Conservation (phyloP, 164 flowering plant genomes). For the Brasenia schreberi region DNA sequence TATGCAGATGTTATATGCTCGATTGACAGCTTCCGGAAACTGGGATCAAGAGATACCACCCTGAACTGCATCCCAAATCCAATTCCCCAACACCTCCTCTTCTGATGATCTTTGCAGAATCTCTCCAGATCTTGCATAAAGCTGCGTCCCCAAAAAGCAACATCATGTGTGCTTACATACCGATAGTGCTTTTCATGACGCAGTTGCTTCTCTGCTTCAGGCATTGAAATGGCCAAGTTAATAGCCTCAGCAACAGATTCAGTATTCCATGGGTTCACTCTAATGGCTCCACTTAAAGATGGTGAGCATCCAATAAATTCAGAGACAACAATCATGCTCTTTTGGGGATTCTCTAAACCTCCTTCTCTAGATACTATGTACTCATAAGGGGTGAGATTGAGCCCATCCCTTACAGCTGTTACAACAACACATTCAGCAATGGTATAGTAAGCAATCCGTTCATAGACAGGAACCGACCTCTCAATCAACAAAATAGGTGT, state of each 20-base stretch:
- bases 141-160: conserved; percentile 65
- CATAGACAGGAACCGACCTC: conserved; percentile 41
- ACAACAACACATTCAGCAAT: conserved; percentile 76
- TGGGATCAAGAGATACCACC: conserved; percentile 67
- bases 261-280: conserved; percentile 70
- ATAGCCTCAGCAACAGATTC: conserved; percentile 66
- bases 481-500: conserved; percentile 49
- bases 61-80: conserved; percentile 67
- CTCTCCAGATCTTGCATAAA: conserved; percentile 73
- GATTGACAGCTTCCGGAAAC: conserved; percentile 50
- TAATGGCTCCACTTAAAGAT: conserved; percentile 70
- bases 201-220: conserved; percentile 56
- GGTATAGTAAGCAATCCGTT: conserved; percentile 49
- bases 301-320: conserved; percentile 84
- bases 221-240: conserved; percentile 56
- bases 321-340: conserved; percentile 71
- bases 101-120: conserved; percentile 53
- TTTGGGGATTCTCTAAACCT: conserved; percentile 28
- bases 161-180: conserved; percentile 70
- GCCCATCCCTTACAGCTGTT: conserved; percentile 75
- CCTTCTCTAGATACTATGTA: conserved; percentile 63
- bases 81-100: conserved; percentile 66
- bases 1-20: conserved; percentile 49
- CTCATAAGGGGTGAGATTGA: conserved; percentile 75
- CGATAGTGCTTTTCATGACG: conserved; percentile 75